These are phyloP conservation scores for Diaporthe ampelina DNA, from an alignment of 2,329 filamentous ascomycete species.

Conservation along the genomic window DNA sequence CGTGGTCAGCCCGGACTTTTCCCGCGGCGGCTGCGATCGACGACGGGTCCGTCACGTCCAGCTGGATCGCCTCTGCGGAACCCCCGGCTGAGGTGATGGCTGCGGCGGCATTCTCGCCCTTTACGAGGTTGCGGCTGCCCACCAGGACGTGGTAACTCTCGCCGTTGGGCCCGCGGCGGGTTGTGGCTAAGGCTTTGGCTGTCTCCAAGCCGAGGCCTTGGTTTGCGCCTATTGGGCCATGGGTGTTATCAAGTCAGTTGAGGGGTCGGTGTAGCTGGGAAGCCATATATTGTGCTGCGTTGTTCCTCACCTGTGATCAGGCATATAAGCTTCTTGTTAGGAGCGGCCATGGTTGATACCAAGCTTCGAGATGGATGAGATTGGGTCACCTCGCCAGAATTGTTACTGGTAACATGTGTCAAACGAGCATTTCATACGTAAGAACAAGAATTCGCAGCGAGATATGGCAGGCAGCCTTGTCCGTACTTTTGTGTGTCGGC, in stretches of 20 bases:
- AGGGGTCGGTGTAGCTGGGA: not conserved
- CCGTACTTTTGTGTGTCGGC: not conserved
- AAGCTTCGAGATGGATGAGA: too few relatives aligned
- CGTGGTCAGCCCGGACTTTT: conserved; percentile 40
- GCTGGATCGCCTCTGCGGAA: conserved; percentile 38
- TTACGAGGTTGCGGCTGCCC: conserved; percentile 46
- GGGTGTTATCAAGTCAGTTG: not conserved
- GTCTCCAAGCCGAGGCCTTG: conserved; percentile 47
- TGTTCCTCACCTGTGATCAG: not conserved
- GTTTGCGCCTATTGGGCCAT: conserved; percentile 1
- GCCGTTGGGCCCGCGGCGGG: conserved; percentile 26
- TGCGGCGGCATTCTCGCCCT: conserved; percentile 44
- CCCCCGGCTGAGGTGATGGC: not conserved
- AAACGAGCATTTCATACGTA: not conserved
- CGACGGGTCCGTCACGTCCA: conserved; percentile 42
- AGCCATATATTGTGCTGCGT: not conserved
- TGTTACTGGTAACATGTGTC: not conserved
- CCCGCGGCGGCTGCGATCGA: conserved; percentile 44
- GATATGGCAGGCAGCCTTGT: not conserved
- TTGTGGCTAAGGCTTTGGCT: conserved; percentile 44
- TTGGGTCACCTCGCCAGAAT: too few relatives aligned
- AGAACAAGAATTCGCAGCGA: not conserved
- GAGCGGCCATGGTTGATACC: not conserved
- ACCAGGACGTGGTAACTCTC: conserved; percentile 47
- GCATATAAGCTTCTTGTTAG: not conserved